phyloP scores from a whole-genome alignment of 352 stramenopile genomes.

The Phytophthora cajani region DNA sequence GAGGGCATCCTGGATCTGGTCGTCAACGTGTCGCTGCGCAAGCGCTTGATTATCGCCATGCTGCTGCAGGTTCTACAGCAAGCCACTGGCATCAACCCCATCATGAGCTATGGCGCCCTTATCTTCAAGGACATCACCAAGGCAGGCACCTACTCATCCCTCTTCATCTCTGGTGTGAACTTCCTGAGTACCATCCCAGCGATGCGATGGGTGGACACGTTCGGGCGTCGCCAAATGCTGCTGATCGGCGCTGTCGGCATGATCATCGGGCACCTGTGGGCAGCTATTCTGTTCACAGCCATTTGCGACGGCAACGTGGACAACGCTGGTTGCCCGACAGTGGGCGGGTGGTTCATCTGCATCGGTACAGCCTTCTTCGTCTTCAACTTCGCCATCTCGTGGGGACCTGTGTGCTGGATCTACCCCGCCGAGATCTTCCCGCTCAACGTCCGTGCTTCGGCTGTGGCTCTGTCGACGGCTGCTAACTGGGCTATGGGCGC shows the following conservation, averaged over 20 bases:
- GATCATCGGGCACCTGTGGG: constrained; percentile 42
- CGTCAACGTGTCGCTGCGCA: constrained; percentile 28
- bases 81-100: constrained; percentile 43
- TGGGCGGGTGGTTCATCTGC: constrained; percentile 48
- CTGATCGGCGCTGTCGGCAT: constrained; percentile 46
- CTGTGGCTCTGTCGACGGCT: constrained; percentile 26
- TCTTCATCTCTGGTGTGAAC: constrained; percentile 41
- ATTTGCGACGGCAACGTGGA: constrained; percentile 36
- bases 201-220: constrained; percentile 46
- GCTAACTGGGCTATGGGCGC: constrained; percentile 56
- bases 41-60: constrained; percentile 40
- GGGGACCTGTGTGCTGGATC: constrained; percentile 54
- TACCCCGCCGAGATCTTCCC: constrained; percentile 67
- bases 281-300: constrained; percentile 40
- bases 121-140: constrained; percentile 53
- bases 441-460: constrained; percentile 39
- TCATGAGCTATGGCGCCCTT: constrained; percentile 46
- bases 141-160: constrained; percentile 30
- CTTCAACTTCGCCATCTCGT: constrained; percentile 47
- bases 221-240: constrained; percentile 39
- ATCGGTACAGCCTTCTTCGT: constrained; percentile 42
- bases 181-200: constrained; percentile 44
- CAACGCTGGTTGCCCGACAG: constrained; percentile 33
- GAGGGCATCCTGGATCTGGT: constrained; percentile 34
- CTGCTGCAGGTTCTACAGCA: constrained; percentile 42